Base-by-base conservation (phyloP, 2,329 filamentous ascomycete genomes). In the Aschersonia sp. region DNA sequence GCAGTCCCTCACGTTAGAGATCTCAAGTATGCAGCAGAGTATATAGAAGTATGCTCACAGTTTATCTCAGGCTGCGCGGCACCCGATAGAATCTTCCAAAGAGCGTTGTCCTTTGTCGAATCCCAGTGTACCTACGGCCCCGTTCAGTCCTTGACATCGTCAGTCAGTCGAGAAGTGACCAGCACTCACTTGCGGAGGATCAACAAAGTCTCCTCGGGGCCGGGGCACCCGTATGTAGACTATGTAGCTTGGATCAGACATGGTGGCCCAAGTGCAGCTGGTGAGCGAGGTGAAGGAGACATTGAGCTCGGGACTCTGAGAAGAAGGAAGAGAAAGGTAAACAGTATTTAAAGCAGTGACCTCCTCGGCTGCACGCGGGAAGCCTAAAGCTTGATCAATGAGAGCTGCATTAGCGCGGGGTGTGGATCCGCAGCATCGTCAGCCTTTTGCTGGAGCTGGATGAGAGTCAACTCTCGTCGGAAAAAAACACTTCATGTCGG, bases 211-310 rank as follows among this genome's bases (percentile, higher is more conserved):
- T 41, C 84, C 84, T 48, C 92, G 78, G 37, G 83, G 78, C 58
- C 95, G 94, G 30, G 92, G 92, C n/a, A 97, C 76, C 52, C 89
- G 77, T 53, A 98, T 78, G 58, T 94, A 86, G 50, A 94, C 81
- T 11, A 86, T 94, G 62, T 78, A 81, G 37, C 64, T 71, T 42
- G 74, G 72, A 47, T 78, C 73, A 66, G 76, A 52, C 65, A 69
- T 69, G 48, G n/a, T 32, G 11, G 32, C 32, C 45, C 30, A 40
- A 4, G 8, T 41, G 11, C 30, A 30, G n/a, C 42, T n/a, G 48
- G 12, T 35, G 12, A 42, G 31, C 11, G 32, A 37, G 8, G 35
- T 37, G 35, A 8, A 37, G 22, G 3, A 22, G 22, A 37, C 35
- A 37, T 37, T 4, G 35, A 37, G 12, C 8, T 37, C 12, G 35